These are phyloP conservation scores for Ustilago hordei DNA, from an alignment of 1,284 basidiomycete genomes.

Conservation along the genomic window DNA sequence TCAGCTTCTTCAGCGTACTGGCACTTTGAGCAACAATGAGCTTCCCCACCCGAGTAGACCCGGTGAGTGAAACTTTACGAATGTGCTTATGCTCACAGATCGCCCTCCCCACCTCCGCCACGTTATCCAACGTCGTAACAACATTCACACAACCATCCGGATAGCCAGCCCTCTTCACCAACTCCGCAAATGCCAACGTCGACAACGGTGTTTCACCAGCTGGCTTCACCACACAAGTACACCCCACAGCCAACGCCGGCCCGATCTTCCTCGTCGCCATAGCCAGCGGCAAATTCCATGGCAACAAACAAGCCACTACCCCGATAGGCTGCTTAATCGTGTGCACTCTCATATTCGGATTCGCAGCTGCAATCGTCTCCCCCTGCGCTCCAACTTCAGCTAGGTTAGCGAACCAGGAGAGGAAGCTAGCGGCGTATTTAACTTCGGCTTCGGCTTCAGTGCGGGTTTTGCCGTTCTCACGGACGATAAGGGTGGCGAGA, in stretches of 20 bases:
- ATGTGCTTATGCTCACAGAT: conserved; percentile 41
- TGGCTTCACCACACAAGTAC: conserved; percentile 45
- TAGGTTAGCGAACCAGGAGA: conserved; percentile 37
- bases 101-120: conserved; percentile 36
- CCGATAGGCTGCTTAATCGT: conserved; percentile 48
- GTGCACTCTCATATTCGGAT: conserved; percentile 26
- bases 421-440: conserved; percentile 37
- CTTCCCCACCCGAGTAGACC: conserved; percentile 43
- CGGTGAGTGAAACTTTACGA: conserved; percentile 43
- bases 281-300: conserved; percentile 56
- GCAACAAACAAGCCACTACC: conserved; percentile 42
- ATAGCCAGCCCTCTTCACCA: conserved; percentile 35
- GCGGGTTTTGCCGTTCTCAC: conserved; percentile 47
- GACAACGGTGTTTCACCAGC: conserved; percentile 40
- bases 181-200: conserved; percentile 38
- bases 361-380: conserved; percentile 34
- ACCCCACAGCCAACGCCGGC: conserved; percentile 33
- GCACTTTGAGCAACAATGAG: conserved; percentile 39
- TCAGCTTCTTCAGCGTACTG: conserved; percentile 79
- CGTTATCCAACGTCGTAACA: conserved; percentile 35
- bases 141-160: conserved; percentile 43
- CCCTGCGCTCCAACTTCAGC: conserved; percentile 36
- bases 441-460: conserved; percentile 51
- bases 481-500: conserved; percentile 43
- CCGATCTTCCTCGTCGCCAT: conserved; percentile 48